These are phyloP conservation scores for Stenogyne calaminthoides DNA, from an alignment of 305 asterid species.

Conservation along the genomic window DNA sequence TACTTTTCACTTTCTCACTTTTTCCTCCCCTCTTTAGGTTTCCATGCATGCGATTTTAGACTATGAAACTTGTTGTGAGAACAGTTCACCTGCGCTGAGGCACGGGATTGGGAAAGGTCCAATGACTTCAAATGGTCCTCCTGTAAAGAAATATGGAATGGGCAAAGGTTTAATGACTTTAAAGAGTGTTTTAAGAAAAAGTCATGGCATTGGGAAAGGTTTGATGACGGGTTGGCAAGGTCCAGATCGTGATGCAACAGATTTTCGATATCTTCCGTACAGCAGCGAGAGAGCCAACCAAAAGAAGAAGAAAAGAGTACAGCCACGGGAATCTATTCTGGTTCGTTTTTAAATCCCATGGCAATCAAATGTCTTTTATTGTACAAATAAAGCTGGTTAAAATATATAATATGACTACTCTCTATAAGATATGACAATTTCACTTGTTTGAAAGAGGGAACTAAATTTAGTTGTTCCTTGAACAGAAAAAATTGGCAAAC, in stretches of 20 bases:
- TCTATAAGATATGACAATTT: conserved; percentile 6
- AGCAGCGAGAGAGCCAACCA: conserved; percentile 36
- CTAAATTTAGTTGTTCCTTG: conserved; percentile 25
- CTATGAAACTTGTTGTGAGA: conserved; percentile 46
- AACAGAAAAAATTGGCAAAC: conserved; percentile 69
- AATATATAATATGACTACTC: background rate
- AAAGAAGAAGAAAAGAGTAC: conserved; percentile 62
- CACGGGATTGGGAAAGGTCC: conserved; percentile 79
- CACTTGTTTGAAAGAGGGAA: conserved; percentile 18
- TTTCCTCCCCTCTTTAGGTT: conserved; percentile 43
- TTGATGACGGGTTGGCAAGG: conserved; percentile 61
- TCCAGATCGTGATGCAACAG: conserved; percentile 45
- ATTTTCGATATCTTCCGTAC: conserved; percentile 40
- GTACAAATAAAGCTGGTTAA: conserved; percentile 19
- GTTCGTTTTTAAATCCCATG: conserved; percentile 48
- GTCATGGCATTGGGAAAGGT: conserved; percentile 79
- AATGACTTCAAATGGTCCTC: conserved; percentile 51
- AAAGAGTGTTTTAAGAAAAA: conserved; percentile 40
- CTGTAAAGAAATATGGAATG: conserved; percentile 54
- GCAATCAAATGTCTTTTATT: background rate
- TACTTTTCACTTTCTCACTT: conserved; percentile 17
- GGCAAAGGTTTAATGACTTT: conserved; percentile 69
- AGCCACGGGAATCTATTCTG: conserved; percentile 57
- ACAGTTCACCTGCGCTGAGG: conserved; percentile 33
- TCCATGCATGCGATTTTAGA: conserved; percentile 43